phyloP scores from a whole-genome alignment of 805 yeast genomes.

The Scheffersomyces lignosus region DNA sequence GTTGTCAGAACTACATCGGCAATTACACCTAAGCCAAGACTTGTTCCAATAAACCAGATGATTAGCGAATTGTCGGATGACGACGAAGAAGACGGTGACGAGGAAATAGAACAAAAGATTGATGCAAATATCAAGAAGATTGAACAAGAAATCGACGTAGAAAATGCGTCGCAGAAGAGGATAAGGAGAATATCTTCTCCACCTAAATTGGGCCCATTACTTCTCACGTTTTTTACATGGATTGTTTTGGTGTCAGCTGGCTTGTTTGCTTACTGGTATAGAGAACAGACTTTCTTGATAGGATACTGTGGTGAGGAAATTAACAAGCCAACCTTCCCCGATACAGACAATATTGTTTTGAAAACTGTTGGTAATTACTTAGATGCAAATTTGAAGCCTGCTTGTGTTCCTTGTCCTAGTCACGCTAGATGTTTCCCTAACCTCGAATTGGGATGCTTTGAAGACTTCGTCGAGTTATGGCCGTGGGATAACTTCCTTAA shows the following conservation, averaged over 20 bases:
- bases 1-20: slow-evolving; percentile 6
- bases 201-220: slow-evolving; percentile 8
- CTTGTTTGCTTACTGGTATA: slow-evolving; percentile 56
- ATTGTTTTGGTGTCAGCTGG: slow-evolving; percentile 30
- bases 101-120: slow-evolving; percentile 1
- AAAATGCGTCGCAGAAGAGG: background rate
- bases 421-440: slow-evolving; percentile 72
- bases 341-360: slow-evolving; percentile 26
- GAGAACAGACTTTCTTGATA: slow-evolving; percentile 57
- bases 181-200: too few relatives aligned
- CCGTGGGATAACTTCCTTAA: slow-evolving; percentile 56
- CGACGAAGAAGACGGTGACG: slow-evolving; percentile 4
- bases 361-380: slow-evolving; percentile 44
- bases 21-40: slow-evolving; percentile 13
- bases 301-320: slow-evolving; percentile 79
- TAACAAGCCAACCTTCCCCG: slow-evolving; percentile 40
- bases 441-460: slow-evolving; percentile 65
- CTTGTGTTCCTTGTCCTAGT: slow-evolving; percentile 76
- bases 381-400: slow-evolving; percentile 50
- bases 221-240: slow-evolving; percentile 17
- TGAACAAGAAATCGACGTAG: background rate
- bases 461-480: slow-evolving; percentile 54
- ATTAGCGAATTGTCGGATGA: slow-evolving; percentile 11
- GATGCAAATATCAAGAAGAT: background rate
- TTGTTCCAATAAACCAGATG: slow-evolving; percentile 9